Percentiles rank a stretch among this genome's conserved stretches.
Conservation (phyloP, 202 grass and related monocot genomes). For the Saccharum hybrid region DNA sequence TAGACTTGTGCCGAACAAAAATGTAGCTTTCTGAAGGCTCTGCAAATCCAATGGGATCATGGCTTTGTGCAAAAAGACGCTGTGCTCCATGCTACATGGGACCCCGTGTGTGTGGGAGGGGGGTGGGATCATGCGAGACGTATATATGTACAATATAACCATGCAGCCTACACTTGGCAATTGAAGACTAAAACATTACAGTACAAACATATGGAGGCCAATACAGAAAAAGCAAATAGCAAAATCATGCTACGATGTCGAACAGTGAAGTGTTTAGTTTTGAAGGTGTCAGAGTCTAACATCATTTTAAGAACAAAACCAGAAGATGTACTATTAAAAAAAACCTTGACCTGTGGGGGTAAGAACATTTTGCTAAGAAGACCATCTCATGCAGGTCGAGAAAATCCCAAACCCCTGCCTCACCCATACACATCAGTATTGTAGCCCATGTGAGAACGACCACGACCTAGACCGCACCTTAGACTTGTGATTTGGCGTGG, state of each 20-base stretch:
- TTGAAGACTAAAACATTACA: conserved; percentile 27
- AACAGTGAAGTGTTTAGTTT: conserved; percentile 11
- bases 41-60: conserved; percentile 71
- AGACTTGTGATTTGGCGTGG: neutral
- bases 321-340: neutral
- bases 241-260: conserved; percentile 13
- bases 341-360: neutral
- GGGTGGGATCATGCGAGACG: conserved; percentile 34
- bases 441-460: neutral
- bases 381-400: neutral
- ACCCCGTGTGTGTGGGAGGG: conserved; percentile 33
- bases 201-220: conserved; percentile 30
- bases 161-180: neutral
- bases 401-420: neutral
- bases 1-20: conserved; percentile 66
- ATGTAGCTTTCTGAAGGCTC: conserved; percentile 77
- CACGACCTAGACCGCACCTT: neutral
- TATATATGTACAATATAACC: conserved; percentile 30
- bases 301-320: conserved; percentile 29
- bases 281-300: conserved; percentile 18
- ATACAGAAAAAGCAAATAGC: conserved; percentile 18
- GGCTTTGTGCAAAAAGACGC: conserved; percentile 69
- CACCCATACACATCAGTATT: neutral
- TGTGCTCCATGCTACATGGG: conserved; percentile 62
- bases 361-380: neutral